phyloP scores from a whole-genome alignment of 2,329 filamentous ascomycete genomes.

The Myriosclerotinia curreyana region DNA sequence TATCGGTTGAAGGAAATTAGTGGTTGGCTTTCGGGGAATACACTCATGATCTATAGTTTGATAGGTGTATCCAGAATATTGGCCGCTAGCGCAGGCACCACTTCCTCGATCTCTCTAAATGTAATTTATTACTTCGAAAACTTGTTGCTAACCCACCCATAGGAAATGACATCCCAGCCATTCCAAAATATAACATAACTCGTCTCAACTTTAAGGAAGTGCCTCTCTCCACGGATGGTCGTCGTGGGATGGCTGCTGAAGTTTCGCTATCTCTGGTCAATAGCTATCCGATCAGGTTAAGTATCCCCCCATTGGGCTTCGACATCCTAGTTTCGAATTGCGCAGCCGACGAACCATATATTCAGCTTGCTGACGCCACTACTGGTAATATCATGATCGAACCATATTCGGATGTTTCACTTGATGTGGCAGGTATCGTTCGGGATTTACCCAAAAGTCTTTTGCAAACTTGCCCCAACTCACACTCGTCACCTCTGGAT shows the following conservation, averaged over 20 bases:
- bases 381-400: conserved; percentile 66
- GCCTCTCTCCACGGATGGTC: conserved; percentile 47
- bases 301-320: conserved; percentile 77
- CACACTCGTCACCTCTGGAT: conserved; percentile 79
- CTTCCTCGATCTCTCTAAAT: neutral
- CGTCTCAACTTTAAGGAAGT: conserved; percentile 77
- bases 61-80: conserved; percentile 26
- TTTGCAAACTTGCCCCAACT: conserved; percentile 70
- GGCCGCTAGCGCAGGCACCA: conserved; percentile 10
- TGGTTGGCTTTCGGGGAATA: conserved; percentile 23
- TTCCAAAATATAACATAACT: conserved; percentile 81
- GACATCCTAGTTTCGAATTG: conserved; percentile 85
- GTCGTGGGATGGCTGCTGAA: conserved; percentile 71
- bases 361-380: conserved; percentile 72
- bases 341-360: conserved; percentile 64
- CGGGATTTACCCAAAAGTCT: conserved; percentile 70
- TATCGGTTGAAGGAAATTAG: conserved; percentile 37
- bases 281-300: conserved; percentile 72
- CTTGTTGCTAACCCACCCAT: conserved; percentile 29
- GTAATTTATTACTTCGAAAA: conserved; percentile 5
- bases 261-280: conserved; percentile 71
- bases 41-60: conserved; percentile 25
- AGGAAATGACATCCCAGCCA: conserved; percentile 68
- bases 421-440: conserved; percentile 70
- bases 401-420: conserved; percentile 63